These are phyloP conservation scores for Apostasia ramifera DNA, from an alignment of 106 monocot species.

Conservation along the genomic window DNA sequence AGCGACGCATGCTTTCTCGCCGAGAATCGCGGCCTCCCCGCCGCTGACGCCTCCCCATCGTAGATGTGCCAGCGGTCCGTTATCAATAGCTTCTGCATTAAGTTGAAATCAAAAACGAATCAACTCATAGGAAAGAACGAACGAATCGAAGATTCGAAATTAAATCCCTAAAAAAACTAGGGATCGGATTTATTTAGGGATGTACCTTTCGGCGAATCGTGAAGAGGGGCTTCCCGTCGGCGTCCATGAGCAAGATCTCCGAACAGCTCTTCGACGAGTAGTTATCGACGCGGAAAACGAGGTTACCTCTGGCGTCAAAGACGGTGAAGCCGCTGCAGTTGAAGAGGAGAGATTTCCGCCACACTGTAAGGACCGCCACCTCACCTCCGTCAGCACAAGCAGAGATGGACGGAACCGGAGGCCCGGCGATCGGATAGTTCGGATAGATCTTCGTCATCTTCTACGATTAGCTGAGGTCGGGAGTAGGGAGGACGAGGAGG, in stretches of 20 bases:
- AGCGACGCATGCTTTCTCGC: constrained; percentile 17
- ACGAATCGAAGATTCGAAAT: neutral
- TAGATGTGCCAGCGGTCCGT: constrained; percentile 47
- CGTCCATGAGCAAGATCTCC: constrained; percentile 69
- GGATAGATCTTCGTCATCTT: constrained; percentile 52
- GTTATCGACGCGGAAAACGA: constrained; percentile 58
- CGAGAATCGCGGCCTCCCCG: constrained; percentile 18
- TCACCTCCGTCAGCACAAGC: neutral
- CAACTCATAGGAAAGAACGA: neutral
- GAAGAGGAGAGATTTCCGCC: constrained; percentile 57
- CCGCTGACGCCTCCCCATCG: constrained; percentile 30
- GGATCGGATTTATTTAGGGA: neutral
- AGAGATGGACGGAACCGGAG: constrained; percentile 11
- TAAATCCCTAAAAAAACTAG: neutral
- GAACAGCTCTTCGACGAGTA: constrained; percentile 17
- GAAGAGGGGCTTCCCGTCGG: constrained; percentile 46
- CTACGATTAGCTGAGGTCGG: neutral
- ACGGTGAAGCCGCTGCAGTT: constrained; percentile 62
- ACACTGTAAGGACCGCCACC: constrained; percentile 40
- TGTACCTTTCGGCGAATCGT: constrained; percentile 39
- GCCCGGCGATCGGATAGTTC: constrained; percentile 7
- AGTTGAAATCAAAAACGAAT: too few species aligned
- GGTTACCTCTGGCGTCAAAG: constrained; percentile 32
- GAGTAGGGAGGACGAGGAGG: too few species aligned
- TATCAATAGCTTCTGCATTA: constrained; percentile 35